A percentile compares a stretch with the other conserved stretches of the same genome.
These are phyloP conservation scores for Darksidea phi DNA, from an alignment of 495 filamentous ascomycete genomes.

Conservation along the genomic window DNA sequence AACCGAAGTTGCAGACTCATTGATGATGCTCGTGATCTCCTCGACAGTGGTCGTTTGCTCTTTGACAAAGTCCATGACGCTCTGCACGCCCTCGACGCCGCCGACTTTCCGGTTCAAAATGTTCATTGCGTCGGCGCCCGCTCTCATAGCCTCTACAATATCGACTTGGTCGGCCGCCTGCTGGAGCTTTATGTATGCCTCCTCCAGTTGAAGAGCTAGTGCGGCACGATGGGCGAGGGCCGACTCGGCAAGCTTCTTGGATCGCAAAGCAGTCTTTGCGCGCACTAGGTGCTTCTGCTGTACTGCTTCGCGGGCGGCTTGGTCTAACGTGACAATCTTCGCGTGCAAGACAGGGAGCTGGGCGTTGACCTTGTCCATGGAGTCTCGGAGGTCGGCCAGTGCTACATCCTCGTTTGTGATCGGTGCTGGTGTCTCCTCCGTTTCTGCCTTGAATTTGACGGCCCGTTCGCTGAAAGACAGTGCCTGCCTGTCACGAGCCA, in stretches of 20 bases:
- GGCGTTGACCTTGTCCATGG: conserved; percentile 55
- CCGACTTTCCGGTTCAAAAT: conserved; percentile 75
- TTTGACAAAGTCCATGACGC: conserved; percentile 67
- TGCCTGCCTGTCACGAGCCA: conserved; percentile 40
- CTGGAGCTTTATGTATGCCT: conserved; percentile 75
- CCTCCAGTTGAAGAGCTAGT: conserved; percentile 76
- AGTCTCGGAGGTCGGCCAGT: conserved; percentile 60
- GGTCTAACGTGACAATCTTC: conserved; percentile 52
- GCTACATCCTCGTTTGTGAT: conserved; percentile 76
- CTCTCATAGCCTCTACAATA: conserved; percentile 76
- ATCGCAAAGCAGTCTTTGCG: conserved; percentile 74
- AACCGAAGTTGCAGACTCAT: conserved; percentile 56
- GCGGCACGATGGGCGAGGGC: conserved; percentile 66
- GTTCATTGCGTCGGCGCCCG: conserved; percentile 66
- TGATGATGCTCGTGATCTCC: conserved; percentile 75
- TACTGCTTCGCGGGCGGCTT: conserved; percentile 66
- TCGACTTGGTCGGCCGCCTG: conserved; percentile 80
- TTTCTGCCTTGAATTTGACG: conserved; percentile 66
- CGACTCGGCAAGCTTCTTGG: conserved; percentile 74
- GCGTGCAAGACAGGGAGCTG: conserved; percentile 41
- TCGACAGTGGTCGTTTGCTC: conserved; percentile 81
- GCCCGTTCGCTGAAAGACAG: conserved; percentile 37
- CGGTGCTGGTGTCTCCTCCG: conserved; percentile 42
- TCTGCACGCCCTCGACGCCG: conserved; percentile 71
- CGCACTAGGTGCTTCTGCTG: conserved; percentile 65